Evolutionary conservation across 306 rosid species (phyloP), one percentile per base, ranked within the genome.

Genomic region (Fragaria nilgerrensis): DNA sequence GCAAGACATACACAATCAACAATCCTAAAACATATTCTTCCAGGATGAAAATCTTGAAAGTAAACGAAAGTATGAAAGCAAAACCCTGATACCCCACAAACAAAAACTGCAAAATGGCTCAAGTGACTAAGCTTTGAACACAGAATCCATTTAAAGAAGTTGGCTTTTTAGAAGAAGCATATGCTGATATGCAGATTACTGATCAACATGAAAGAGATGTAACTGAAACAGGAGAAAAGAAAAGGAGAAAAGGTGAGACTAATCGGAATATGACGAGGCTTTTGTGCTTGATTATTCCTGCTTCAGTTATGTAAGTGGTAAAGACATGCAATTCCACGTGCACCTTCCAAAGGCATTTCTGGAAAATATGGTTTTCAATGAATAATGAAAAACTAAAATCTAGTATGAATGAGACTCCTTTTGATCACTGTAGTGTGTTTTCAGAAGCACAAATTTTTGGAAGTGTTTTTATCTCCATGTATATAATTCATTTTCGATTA

Each of bases 271-370:
- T 71, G 61, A 74, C 58, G 65, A 59, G 64, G 4, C 16, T 52
- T 82, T 78, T 41, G 17, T 73, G 70, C 52, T 83, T 76, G 52
- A 81, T 48, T 80, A 82, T 43, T 78, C 75, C 47, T 23, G 82
- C 53, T 74, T 72, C 81, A 37, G 77, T 39, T 70, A 75, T 69
- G 64, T 53, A 55, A 68, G 64, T 76, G 41, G 75, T 4, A 75
- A 76, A 63, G 83, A 79, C 83, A 84, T 88, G 89, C 87, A 84
- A 68, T 34, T 41, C 86, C 93, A 91, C 90, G 90, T 91, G 87
- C 92, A 62, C 61, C 73, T 84, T 86, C 78, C 78, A 37, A 29
- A 71, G 2, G 5, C 48, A 72, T 36, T 34, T 52, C 22, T 52
- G 36, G 34, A 72, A 72, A 72, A 48, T 71, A 27, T 70, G 12